A percentile compares a stretch with the other conserved stretches of the same genome.
phyloP scores from a whole-genome alignment of 257 asterid species.

The Striga asiatica region DNA sequence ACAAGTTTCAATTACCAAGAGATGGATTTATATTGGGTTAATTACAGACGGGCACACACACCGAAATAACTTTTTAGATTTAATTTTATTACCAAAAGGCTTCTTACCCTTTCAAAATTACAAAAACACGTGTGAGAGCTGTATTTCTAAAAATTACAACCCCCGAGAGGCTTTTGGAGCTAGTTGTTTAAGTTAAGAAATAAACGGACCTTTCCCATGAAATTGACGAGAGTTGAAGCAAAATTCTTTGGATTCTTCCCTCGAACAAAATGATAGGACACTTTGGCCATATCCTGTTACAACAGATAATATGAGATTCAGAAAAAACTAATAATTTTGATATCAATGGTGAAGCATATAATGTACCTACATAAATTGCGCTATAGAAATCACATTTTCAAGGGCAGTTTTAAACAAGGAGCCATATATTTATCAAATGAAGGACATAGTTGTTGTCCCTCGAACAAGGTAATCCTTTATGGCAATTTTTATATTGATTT shows the following conservation, averaged over 20 bases:
- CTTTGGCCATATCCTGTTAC: conserved; percentile 81
- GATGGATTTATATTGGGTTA: not conserved
- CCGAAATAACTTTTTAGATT: not conserved
- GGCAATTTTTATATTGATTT: not conserved
- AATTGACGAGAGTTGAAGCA: conserved; percentile 72
- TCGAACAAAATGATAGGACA: conserved; percentile 77
- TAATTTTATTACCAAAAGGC: not conserved
- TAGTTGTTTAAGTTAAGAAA: not conserved
- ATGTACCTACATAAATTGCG: not conserved
- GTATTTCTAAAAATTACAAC: not conserved
- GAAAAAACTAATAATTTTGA: not conserved
- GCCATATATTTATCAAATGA: not conserved
- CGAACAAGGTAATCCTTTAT: not conserved
- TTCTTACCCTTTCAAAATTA: not conserved
- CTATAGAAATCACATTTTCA: not conserved
- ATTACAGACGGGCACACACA: no score
- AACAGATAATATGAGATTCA: conserved; percentile 12
- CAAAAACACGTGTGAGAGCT: not conserved
- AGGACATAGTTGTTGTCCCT: not conserved
- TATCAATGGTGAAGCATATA: not conserved
- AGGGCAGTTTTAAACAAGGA: not conserved
- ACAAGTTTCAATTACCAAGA: not conserved
- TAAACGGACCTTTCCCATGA: conserved; percentile 74
- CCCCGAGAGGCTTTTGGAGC: not conserved
- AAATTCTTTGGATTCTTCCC: conserved; percentile 79